Evolutionary conservation across 2,329 filamentous ascomycete genomes (phyloP).

Genomic region (Xylariaceae sp.): DNA sequence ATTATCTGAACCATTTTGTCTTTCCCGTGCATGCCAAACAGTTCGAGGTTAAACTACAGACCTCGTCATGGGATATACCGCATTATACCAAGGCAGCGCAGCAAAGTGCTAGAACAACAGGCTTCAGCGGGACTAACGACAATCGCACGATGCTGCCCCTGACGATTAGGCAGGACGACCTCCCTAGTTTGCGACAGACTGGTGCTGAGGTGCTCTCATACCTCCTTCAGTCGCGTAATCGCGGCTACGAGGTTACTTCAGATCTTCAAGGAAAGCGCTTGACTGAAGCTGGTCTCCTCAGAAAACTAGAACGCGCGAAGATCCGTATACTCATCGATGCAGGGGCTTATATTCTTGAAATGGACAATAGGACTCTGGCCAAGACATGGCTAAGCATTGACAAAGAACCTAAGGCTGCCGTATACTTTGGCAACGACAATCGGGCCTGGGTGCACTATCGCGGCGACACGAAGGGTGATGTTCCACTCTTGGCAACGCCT

Average conservation of each 20-base stretch:
- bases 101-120: conserved; percentile 34
- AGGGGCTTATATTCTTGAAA: conserved; percentile 61
- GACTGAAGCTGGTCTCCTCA: conserved; percentile 45
- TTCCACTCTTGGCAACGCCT: conserved; percentile 48
- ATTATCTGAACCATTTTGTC: conserved; percentile 59
- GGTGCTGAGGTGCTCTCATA: conserved; percentile 60
- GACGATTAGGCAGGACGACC: conserved; percentile 57
- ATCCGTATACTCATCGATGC: conserved; percentile 55
- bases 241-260: conserved; percentile 39
- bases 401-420: conserved; percentile 41
- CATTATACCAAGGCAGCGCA: conserved; percentile 31
- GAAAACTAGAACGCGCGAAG: conserved; percentile 11
- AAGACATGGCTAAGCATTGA: conserved; percentile 48
- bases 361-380: conserved; percentile 49
- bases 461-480: conserved; percentile 25
- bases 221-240: conserved; percentile 50
- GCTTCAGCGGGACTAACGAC: conserved; percentile 71
- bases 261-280: conserved; percentile 34
- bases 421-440: conserved; percentile 50
- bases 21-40: conserved; percentile 63
- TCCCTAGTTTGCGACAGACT: conserved; percentile 52
- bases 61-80: conserved; percentile 65
- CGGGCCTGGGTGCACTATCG: conserved; percentile 42
- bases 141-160: conserved; percentile 54
- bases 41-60: conserved; percentile 59